Evolutionary conservation across 257 asterid genomes (phyloP), one percentile per base, ranked within the genome.

Genomic region (Hygrophila difformis): DNA sequence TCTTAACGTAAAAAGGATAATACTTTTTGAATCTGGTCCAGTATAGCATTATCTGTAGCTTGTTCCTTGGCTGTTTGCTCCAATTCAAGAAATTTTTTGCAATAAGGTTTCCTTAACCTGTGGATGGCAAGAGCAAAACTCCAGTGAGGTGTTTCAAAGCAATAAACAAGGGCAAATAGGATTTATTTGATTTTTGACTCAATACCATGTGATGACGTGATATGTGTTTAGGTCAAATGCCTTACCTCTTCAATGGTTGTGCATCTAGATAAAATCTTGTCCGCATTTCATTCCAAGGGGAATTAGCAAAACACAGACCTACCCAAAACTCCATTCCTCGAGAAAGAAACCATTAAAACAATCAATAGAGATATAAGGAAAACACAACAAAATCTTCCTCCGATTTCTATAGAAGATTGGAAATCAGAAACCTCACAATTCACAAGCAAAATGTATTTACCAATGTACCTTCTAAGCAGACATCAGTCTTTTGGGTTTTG

Each of bases 51-150:
- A 58, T 89, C 98, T 37, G 94, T 72, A 56, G 96, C 96, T 69
- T 85, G 96, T 61, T 89, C 96, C 71, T 80, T 82, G 54, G 98
- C 96, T 20, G 92, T 70, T 73, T 82, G 82, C 64, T 85, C 98
- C 66, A 82, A 61, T 63, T 89, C 93, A 39, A 73, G 74, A 66
- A 73, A 85, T 44, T 74, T n/a, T 89, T 56, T 75, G 69, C 65
- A 86, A 58, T 59, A 89, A 68, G 19, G 56, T 51, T 56, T 72
- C 75, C 75, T 76, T 85, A 53, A 82, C 98, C 98, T 89, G 80
- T 59, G 63, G 45, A 71, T 51, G 17, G n/a, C 19, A 39, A 9
- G 46, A 31, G 7, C 1, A 39, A 13, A 45, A 29, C 43, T 36
- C 56, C 38, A 37, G 39, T 23, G 16, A 24, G 47, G 19, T 42